Evolutionary conservation across 108 stramenopile genomes (phyloP), one percentile per base, ranked within the genome.

Genomic region (Cyclostephanos invisitatus): DNA sequence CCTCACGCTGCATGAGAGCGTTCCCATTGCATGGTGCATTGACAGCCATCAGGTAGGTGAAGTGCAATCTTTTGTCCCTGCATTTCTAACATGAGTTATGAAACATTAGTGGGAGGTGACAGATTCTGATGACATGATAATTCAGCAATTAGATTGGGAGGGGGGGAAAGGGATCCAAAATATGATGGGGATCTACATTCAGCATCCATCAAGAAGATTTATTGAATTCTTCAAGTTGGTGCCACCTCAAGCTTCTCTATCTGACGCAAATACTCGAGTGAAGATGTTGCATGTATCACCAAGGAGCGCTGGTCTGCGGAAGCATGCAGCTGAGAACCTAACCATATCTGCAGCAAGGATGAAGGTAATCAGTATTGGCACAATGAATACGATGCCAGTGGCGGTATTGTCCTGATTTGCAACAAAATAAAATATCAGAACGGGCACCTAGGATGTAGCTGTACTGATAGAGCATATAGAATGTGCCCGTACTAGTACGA

Each of bases 141-240:
- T 50, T n/a, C 22, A 53, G 18, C 1, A 53, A 6, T 6, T 53
- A 1, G 51, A 53, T 21, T 53, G 6, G 51, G 18, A 20, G 22
- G 51, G 6, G 22, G 51, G 7, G 3, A 20, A 53, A 6, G 12
- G 51, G 4, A 20, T 53, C 3, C 5, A 6, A 1, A 50, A 50
- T 50, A 50, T 50, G 49, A 50, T 50, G 18, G 49, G 49, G 17
- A 50, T 50, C 18, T 50, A 50, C 49, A 50, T 50, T 21, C 17
- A 50, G 49, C 49, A 50, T 50, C 18, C 49, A 4, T 5, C 3
- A 4, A 50, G 10, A 50, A 21, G 20, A 50, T 50, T 50, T 10
- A 20, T n/a, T 7, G 49, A 50, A 8, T 50, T 20, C 20, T 50
- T 50, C 20, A 50, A 50, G 20, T n/a, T n/a, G 10, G 17, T 50